phyloP scores from a whole-genome alignment of 2,329 filamentous ascomycete genomes.

The Curvularia sp. region DNA sequence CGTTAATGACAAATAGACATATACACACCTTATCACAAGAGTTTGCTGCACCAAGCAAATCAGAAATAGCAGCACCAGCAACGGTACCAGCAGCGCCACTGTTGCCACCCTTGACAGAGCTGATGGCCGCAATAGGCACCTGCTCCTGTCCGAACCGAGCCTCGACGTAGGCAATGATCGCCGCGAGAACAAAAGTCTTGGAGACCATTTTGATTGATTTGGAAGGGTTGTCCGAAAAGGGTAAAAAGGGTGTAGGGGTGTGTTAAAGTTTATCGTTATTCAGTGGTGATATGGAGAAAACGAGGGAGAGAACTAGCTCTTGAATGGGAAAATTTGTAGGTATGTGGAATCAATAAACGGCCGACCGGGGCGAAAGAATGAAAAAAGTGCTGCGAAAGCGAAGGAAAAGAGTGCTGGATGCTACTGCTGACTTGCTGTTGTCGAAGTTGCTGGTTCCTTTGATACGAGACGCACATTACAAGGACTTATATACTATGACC shows the following conservation, averaged over 20 bases:
- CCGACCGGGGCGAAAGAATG: conserved; percentile 46
- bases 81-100: conserved; percentile 70
- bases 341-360: conserved; percentile 18
- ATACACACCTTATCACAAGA: conserved; percentile 67
- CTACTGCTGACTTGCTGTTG: conserved; percentile 26
- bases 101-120: conserved; percentile 61
- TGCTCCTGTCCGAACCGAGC: conserved; percentile 70
- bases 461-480: conserved; percentile 15
- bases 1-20: neutral
- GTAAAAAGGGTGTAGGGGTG: conserved; percentile 4
- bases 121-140: conserved; percentile 62
- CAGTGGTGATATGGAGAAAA: conserved; percentile 11
- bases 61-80: conserved; percentile 66
- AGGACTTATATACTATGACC: conserved; percentile 36
- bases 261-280: conserved; percentile 1
- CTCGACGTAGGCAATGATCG: conserved; percentile 46
- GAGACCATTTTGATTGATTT: conserved; percentile 42
- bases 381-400: conserved; percentile 29
- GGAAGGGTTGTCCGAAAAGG: neutral
- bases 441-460: conserved; percentile 40
- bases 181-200: conserved; percentile 42
- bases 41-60: conserved; percentile 69
- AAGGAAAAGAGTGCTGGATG: conserved; percentile 30
- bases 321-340: conserved; percentile 16
- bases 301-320: conserved; percentile 49